phyloP scores from a whole-genome alignment of 1,284 basidiomycete species.

The Clitocybe nebularis region DNA sequence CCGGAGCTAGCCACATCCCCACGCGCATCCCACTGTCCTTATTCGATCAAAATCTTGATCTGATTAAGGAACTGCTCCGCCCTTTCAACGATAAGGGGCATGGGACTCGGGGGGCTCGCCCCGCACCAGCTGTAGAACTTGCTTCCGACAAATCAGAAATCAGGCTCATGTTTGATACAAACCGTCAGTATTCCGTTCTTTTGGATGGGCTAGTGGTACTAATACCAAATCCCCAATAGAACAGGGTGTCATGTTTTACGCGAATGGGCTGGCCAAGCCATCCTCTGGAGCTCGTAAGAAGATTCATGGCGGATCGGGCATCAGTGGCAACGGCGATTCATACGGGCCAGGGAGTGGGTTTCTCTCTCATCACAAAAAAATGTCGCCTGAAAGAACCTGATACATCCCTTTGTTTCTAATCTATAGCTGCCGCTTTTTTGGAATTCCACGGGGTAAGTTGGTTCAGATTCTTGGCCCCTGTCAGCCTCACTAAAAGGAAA shows the following conservation, averaged over 20 bases:
- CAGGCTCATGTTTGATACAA: slow-evolving; percentile 57
- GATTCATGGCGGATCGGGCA: slow-evolving; percentile 71
- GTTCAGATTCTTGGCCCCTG: slow-evolving; percentile 3
- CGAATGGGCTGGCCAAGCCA: slow-evolving; percentile 49
- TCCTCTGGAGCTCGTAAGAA: slow-evolving; percentile 57
- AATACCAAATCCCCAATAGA: too few species aligned
- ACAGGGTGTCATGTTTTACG: slow-evolving; percentile 71
- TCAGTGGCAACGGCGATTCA: slow-evolving; percentile 51
- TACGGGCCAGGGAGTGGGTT: slow-evolving; percentile 55
- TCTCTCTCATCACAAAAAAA: not conserved
- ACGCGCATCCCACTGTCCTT: slow-evolving; percentile 35
- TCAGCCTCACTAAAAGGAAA: not conserved
- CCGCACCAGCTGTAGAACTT: slow-evolving; percentile 49
- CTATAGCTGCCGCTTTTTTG: slow-evolving; percentile 61
- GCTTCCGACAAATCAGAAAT: slow-evolving; percentile 56
- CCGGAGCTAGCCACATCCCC: slow-evolving; percentile 27
- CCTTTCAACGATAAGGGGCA: slow-evolving; percentile 25
- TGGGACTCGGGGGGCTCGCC: slow-evolving; percentile 21
- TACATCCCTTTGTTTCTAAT: slow-evolving; percentile 2
- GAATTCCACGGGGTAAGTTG: slow-evolving; percentile 64
- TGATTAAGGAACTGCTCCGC: slow-evolving; percentile 46
- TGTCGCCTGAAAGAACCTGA: not conserved
- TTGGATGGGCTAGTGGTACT: too few species aligned
- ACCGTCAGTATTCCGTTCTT: slow-evolving; percentile 69
- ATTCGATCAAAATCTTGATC: slow-evolving; percentile 34